Percentiles rank a stretch among this genome's conserved stretches.
These are phyloP conservation scores for Boletus sp. DNA, from an alignment of 768 basidiomycete genomes.

Conservation along the genomic window DNA sequence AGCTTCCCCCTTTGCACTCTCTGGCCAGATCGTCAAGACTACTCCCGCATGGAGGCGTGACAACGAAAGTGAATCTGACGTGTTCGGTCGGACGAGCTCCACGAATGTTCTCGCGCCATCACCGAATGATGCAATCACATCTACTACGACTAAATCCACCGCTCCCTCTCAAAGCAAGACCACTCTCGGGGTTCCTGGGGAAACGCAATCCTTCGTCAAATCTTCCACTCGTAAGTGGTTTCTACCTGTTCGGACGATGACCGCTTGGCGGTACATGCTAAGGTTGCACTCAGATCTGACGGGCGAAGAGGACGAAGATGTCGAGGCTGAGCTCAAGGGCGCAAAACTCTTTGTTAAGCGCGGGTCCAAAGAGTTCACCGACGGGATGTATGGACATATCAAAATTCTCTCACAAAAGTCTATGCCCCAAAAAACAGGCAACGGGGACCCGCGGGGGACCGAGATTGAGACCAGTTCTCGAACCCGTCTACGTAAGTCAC, in stretches of 20 bases:
- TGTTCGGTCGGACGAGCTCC: slow-evolving; percentile 4
- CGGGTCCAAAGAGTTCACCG: slow-evolving; percentile 47
- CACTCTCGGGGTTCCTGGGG: not conserved
- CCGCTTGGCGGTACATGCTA: not conserved
- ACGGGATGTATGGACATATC: slow-evolving; percentile 57
- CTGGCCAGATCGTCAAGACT: slow-evolving; percentile 10
- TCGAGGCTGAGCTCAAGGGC: slow-evolving; percentile 55
- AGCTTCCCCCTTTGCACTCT: slow-evolving; percentile 22
- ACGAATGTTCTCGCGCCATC: slow-evolving; percentile 16
- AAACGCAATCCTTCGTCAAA: slow-evolving; percentile 4
- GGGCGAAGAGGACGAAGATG: slow-evolving; percentile 64
- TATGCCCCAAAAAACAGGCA: not conserved
- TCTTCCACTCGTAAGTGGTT: slow-evolving; percentile 16
- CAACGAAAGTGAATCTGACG: slow-evolving; percentile 6
- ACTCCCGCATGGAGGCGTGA: slow-evolving; percentile 28
- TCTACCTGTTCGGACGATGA: not conserved
- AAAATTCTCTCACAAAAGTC: slow-evolving; percentile 48
- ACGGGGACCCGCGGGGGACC: not conserved
- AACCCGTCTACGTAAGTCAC: slow-evolving; percentile 32
- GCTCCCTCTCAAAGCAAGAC: not conserved
- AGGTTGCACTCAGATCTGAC: slow-evolving; percentile 35
- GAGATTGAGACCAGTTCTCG: slow-evolving; percentile 17
- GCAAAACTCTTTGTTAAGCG: slow-evolving; percentile 50
- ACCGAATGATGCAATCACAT: slow-evolving; percentile 14
- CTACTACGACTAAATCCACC: not conserved